A percentile compares a stretch with the other conserved stretches of the same genome.
phyloP scores from a whole-genome alignment of 129 eudicot genomes.

The Arctium lappa region DNA sequence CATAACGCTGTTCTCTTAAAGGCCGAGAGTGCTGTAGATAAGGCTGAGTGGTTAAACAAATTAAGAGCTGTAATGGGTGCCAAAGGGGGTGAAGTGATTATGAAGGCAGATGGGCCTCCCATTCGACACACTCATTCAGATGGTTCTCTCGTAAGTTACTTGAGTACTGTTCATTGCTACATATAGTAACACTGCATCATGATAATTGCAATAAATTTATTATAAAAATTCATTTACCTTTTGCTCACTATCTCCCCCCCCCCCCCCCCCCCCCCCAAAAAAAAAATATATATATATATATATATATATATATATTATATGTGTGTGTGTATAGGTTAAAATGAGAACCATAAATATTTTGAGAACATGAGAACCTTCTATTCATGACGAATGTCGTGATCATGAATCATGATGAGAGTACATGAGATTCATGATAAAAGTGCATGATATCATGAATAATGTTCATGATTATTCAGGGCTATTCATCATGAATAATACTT shows the following conservation, averaged over 20 bases:
- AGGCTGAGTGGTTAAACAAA: slow-evolving; percentile 86
- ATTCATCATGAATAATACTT: background rate
- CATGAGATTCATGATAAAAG: no score
- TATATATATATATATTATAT: background rate
- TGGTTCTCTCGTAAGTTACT: slow-evolving; percentile 83
- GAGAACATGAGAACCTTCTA: background rate
- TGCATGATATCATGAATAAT: background rate
- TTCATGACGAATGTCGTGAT: background rate
- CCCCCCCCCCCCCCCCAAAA: background rate
- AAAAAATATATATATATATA: no score
- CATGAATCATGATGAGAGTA: background rate
- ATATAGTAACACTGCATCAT: background rate
- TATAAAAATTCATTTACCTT: background rate
- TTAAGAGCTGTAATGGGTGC: slow-evolving; percentile 59
- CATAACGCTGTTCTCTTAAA: slow-evolving; percentile 91
- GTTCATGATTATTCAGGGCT: background rate
- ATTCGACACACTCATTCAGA: slow-evolving; percentile 92
- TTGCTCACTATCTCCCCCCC: background rate
- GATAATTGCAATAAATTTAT: background rate
- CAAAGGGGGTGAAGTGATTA: slow-evolving; percentile 75
- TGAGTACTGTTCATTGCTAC: background rate
- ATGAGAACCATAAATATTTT: background rate
- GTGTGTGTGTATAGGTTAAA: background rate
- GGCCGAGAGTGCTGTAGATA: slow-evolving; percentile 92
- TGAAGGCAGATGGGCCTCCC: slow-evolving; percentile 67